Percentiles rank a stretch among this genome's conserved stretches.
phyloP scores from a whole-genome alignment of 2,329 filamentous ascomycete genomes.

The Neonectria hederae region DNA sequence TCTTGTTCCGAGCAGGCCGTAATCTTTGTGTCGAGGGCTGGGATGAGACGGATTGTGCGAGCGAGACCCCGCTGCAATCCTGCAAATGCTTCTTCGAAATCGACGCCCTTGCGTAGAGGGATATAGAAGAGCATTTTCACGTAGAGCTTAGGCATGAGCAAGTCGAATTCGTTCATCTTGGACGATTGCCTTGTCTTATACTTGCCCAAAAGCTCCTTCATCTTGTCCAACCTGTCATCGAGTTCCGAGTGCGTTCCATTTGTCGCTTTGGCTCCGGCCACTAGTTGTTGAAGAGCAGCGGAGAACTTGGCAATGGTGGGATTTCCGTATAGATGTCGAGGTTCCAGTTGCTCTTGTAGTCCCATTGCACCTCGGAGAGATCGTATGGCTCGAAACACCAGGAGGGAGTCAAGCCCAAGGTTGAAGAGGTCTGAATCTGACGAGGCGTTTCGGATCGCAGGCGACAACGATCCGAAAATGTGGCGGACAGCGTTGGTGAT shows the following conservation, averaged over 20 bases:
- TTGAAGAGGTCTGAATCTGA: constrained; percentile 41
- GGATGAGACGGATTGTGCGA: constrained; percentile 48
- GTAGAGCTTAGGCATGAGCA: constrained; percentile 46
- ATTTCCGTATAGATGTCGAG: constrained; percentile 49
- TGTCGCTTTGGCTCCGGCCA: constrained; percentile 16
- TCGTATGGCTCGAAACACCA: constrained; percentile 44
- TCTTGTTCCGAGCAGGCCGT: constrained; percentile 42
- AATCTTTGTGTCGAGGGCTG: constrained; percentile 49
- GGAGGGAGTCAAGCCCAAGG: constrained; percentile 47
- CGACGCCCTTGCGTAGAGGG: constrained; percentile 39
- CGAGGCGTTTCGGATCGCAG: constrained; percentile 26
- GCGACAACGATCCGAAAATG: constrained; percentile 31
- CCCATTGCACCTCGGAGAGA: constrained; percentile 43
- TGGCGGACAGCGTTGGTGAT: constrained; percentile 33
- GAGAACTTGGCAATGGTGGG: constrained; percentile 43
- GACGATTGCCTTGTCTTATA: constrained; percentile 44
- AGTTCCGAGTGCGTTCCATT: neutral
- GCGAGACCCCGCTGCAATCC: constrained; percentile 47
- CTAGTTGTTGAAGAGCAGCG: constrained; percentile 32
- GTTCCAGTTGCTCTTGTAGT: constrained; percentile 43
- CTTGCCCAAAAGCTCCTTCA: constrained; percentile 30
- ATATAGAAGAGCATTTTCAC: constrained; percentile 48
- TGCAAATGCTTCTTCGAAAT: constrained; percentile 43
- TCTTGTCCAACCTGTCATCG: constrained; percentile 49
- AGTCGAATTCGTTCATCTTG: constrained; percentile 45